Percentiles rank a stretch among this genome's conserved stretches.
These are phyloP conservation scores for Globisporangium megalacanthum DNA, from an alignment of 352 stramenopile species.

Conservation along the genomic window DNA sequence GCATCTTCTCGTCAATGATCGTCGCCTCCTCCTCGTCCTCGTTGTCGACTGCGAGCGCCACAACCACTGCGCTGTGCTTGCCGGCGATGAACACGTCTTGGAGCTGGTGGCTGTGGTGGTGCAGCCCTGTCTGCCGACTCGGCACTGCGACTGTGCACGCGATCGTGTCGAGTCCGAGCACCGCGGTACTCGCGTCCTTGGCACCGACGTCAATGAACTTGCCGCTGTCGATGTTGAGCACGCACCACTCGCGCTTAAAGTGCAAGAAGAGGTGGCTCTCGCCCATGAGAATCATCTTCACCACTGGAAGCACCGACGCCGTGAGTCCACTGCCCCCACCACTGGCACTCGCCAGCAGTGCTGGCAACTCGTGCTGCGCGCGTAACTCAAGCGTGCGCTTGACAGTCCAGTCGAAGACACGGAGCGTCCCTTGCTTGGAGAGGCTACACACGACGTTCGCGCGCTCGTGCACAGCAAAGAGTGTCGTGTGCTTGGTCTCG, in stretches of 20 bases:
- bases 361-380: constrained; percentile 49
- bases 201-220: constrained; percentile 23
- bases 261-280: constrained; percentile 65
- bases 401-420: constrained; percentile 72
- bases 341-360: constrained; percentile 8
- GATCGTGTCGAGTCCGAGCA: constrained; percentile 27
- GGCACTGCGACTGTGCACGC: constrained; percentile 35
- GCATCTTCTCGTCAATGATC: constrained; percentile 11
- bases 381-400: constrained; percentile 45
- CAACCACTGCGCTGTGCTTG: constrained; percentile 42
- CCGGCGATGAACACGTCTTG: constrained; percentile 53
- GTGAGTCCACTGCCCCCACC: constrained; percentile 10
- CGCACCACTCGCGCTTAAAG: constrained; percentile 57
- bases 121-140: constrained; percentile 20
- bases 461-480: constrained; percentile 54
- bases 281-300: constrained; percentile 53
- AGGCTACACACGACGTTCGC: constrained; percentile 43
- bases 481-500: constrained; percentile 51
- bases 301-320: constrained; percentile 24
- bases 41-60: constrained; percentile 31
- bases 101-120: constrained; percentile 24
- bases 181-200: constrained; percentile 15
- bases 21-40: constrained; percentile 13
- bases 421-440: constrained; percentile 58
- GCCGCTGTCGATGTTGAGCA: constrained; percentile 63